These are phyloP conservation scores for Pseudogymnoascus sp. DNA, from an alignment of 2,329 filamentous ascomycete species.

Conservation along the genomic window DNA sequence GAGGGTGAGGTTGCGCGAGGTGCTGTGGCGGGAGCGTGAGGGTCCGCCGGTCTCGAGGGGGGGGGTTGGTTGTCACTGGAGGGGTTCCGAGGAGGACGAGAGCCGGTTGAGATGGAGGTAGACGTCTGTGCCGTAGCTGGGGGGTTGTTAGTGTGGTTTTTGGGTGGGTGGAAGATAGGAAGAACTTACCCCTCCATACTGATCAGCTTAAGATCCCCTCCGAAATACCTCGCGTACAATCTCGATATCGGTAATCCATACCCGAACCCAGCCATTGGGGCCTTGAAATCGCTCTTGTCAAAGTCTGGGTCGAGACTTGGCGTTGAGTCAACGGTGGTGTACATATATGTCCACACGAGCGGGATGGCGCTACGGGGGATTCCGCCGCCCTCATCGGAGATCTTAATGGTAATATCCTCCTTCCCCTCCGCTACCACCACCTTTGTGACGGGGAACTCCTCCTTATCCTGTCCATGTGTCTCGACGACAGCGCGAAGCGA, in stretches of 20 bases:
- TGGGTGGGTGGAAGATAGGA: slow-evolving; percentile 1
- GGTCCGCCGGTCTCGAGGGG: slow-evolving; percentile 11
- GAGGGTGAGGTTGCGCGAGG: slow-evolving; percentile 56
- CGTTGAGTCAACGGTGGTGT: slow-evolving; percentile 94
- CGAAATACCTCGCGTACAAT: slow-evolving; percentile 93
- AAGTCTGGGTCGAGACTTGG: slow-evolving; percentile 94
- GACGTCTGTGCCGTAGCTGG: slow-evolving; percentile 92
- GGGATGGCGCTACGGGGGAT: slow-evolving; percentile 90
- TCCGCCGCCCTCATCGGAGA: slow-evolving; percentile 91
- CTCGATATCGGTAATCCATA: slow-evolving; percentile 92
- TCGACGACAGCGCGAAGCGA: slow-evolving; percentile 94
- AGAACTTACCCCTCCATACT: slow-evolving; percentile 91
- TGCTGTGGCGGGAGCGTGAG: slow-evolving; percentile 33
- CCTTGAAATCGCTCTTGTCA: slow-evolving; percentile 98
- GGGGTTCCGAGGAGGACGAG: slow-evolving; percentile 87
- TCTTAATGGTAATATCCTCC: slow-evolving; percentile 98
- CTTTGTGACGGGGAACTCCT: slow-evolving; percentile 93
- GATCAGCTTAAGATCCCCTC: slow-evolving; percentile 92
- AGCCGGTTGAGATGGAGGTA: slow-evolving; percentile 96
- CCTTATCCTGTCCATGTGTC: slow-evolving; percentile 86
- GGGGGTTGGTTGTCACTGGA: slow-evolving; percentile 78
- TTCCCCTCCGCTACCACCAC: slow-evolving; percentile 96
- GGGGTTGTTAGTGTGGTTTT: slow-evolving; percentile 16
- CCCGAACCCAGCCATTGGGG: slow-evolving; percentile 98
- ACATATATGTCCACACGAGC: slow-evolving; percentile 99